Conservation (phyloP, 208 protist genomes). For the Balamuthia mandrillaris region DNA sequence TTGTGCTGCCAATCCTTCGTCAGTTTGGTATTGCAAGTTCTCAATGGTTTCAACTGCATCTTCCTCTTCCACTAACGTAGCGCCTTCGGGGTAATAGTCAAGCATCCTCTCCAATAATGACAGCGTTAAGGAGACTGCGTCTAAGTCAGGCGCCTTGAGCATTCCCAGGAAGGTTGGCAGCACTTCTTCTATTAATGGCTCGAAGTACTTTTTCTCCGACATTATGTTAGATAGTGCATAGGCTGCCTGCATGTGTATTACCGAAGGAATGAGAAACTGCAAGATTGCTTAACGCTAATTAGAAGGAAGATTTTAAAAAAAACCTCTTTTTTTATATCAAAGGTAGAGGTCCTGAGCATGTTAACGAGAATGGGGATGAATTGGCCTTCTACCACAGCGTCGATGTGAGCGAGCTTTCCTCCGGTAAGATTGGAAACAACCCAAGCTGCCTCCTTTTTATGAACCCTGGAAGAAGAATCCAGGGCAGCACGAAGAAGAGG, state of each 20-base stretch:
- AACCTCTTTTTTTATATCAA: neutral
- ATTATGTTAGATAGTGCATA: neutral
- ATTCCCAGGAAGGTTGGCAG: neutral
- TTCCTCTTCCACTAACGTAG: neutral
- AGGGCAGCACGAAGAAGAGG: neutral
- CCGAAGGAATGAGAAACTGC: neutral
- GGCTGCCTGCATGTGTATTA: neutral
- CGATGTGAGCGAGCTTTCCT: neutral
- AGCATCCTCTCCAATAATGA: neutral
- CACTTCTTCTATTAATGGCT: neutral
- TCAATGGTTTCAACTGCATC: neutral
- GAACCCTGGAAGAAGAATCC: neutral
- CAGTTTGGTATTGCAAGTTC: neutral
- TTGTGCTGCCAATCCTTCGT: neutral
- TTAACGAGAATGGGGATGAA: neutral
- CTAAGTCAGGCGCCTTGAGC: neutral
- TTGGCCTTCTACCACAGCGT: neutral
- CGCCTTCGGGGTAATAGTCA: neutral
- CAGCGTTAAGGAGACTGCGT: neutral
- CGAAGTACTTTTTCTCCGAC: neutral
- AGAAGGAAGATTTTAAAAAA: neutral
- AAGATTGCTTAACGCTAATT: neutral
- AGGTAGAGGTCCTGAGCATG: neutral
- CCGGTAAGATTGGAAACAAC: neutral
- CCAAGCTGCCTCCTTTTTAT: neutral